phyloP scores from a whole-genome alignment of 208 protist genomes.

The Porcisia hertigi region DNA sequence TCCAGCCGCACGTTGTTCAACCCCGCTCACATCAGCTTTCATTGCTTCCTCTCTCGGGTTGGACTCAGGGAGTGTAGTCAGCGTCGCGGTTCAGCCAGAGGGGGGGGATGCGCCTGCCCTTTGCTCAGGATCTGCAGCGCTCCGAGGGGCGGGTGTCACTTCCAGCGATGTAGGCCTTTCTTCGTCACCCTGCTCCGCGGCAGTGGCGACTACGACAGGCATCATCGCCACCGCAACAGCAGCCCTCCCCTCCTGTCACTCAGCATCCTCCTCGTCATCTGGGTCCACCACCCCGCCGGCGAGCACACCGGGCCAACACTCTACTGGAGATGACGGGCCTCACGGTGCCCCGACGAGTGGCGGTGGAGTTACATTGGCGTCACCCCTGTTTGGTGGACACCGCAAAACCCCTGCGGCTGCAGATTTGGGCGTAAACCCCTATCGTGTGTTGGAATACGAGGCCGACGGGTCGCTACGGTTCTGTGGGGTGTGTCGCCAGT shows the following conservation, averaged over 20 bases:
- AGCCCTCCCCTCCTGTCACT: not conserved
- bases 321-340: not conserved
- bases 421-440: conserved; percentile 19
- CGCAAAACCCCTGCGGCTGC: not conserved
- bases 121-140: not conserved
- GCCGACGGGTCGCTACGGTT: conserved; percentile 50
- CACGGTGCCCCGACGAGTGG: not conserved
- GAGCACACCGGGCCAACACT: not conserved
- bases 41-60: not conserved
- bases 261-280: not conserved
- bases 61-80: not conserved
- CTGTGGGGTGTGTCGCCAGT: conserved; percentile 64
- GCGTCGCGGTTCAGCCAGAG: not conserved
- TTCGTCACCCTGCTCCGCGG: not conserved
- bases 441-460: conserved; percentile 40
- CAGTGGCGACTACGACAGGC: not conserved
- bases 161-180: not conserved
- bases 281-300: not conserved
- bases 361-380: not conserved
- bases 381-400: not conserved
- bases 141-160: not conserved
- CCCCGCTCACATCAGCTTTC: not conserved
- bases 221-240: not conserved
- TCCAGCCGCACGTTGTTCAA: not conserved
- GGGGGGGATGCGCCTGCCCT: not conserved